phyloP scores from a whole-genome alignment of 2,329 filamentous ascomycete species.

The Aureobasidium pullulans region DNA sequence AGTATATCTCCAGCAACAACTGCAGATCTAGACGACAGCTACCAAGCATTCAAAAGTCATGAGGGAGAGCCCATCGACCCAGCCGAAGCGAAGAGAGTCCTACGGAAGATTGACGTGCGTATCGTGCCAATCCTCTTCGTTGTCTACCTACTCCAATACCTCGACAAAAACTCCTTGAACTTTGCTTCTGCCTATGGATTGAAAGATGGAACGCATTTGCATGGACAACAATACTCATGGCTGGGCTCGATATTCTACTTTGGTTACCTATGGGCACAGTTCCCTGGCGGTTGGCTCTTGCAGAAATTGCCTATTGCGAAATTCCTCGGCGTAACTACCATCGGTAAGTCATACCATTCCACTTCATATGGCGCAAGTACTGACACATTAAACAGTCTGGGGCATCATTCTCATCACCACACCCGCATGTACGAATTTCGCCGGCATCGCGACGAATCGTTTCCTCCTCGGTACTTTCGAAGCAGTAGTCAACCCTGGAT shows the following conservation, averaged over 20 bases:
- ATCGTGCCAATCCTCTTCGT: constrained; percentile 28
- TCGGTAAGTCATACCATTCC: not conserved
- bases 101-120: constrained; percentile 30
- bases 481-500: constrained; percentile 30
- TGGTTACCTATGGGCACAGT: constrained; percentile 41
- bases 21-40: constrained; percentile 22
- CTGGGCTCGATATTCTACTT: constrained; percentile 45
- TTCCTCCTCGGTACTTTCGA: constrained; percentile 33
- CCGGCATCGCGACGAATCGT: constrained; percentile 30
- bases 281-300: constrained; percentile 36
- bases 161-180: constrained; percentile 32
- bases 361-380: not conserved
- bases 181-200: constrained; percentile 46
- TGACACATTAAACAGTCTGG: constrained; percentile 22
- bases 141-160: constrained; percentile 33
- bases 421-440: constrained; percentile 34
- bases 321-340: constrained; percentile 31
- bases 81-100: constrained; percentile 24
- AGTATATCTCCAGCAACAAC: not conserved
- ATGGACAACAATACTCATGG: constrained; percentile 47
- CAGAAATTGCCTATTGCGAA: constrained; percentile 42
- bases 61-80: constrained; percentile 7
- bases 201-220: constrained; percentile 40
- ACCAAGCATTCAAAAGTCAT: constrained; percentile 22
- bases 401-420: constrained; percentile 36